Base-by-base conservation (phyloP, 2,329 filamentous ascomycete genomes). In the Ophiosphaerella herpotricha region DNA sequence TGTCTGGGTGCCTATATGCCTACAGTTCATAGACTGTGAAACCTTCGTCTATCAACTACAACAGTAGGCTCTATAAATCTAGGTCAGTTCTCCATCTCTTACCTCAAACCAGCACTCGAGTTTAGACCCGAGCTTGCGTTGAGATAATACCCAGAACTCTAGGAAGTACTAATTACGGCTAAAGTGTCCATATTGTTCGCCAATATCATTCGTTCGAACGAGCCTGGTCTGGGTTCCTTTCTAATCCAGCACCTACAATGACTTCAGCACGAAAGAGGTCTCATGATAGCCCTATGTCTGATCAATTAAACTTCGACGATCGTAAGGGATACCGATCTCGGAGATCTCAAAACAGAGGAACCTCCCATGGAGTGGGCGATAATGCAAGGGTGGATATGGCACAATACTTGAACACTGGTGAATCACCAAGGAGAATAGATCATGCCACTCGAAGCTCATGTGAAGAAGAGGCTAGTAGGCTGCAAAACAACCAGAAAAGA, bases 401-500 rank as follows among this genome's bases (percentile, higher is more conserved):
- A 8, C 26, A 8, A 11, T 29, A 29, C 26, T 29, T 29, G 26
- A 29, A 11, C 26, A 29, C 26, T 29, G 26, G 11, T 29, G 26
- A 29, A 29, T 8, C 11, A 29, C 26, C 26, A 29, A 29, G 6
- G 26, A 29, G 7, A 29, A 8, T 11, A 29, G 11, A 11, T 11
- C 26, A 29, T 11, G 6, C 11, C 26, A 29, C 26, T 29, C 18
- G 11, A 7, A 24, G 23, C 42, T 31, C 14, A 11, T 2, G 5
- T 29, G 32, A 37, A 5, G 26, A 39, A 18, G 24, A 33, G 3
- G 14, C 11, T 23, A 14, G 14, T 16, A 32, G 29, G 24, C 38
- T 7, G 21, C 16, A 12, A 14, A 23, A 3, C 8, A 56, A 58
- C 14, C 61, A 64, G 33, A 55, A 52, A 14, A 46, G 39, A 6